These are phyloP conservation scores for Agrostemma githago DNA, from an alignment of 148 eudicot species.

Conservation along the genomic window DNA sequence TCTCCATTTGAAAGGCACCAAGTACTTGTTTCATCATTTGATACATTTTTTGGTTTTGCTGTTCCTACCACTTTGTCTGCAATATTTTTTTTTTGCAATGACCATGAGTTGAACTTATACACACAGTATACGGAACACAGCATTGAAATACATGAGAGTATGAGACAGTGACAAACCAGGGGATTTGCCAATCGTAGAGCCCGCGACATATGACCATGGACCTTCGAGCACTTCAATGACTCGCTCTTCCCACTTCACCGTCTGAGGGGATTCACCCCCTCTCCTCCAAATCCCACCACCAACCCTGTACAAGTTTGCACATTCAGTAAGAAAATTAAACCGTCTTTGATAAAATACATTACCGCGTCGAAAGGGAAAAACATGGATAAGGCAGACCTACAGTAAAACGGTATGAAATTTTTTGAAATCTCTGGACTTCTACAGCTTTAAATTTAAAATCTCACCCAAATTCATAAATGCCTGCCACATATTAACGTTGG, in stretches of 20 bases:
- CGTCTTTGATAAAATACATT: neutral
- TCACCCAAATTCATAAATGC: neutral
- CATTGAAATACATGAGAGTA: neutral
- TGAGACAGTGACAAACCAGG: slow-evolving; percentile 50
- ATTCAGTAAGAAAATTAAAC: neutral
- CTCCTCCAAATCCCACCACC: slow-evolving; percentile 93
- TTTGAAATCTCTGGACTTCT: neutral
- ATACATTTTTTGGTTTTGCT: slow-evolving; percentile 66
- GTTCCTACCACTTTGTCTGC: slow-evolving; percentile 85
- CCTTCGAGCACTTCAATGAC: slow-evolving; percentile 81
- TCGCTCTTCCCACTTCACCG: slow-evolving; percentile 81
- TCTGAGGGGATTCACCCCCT: slow-evolving; percentile 72
- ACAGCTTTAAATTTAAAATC: neutral
- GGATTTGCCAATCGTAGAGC: slow-evolving; percentile 68
- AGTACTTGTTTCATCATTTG: slow-evolving; percentile 34
- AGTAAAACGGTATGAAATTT: neutral
- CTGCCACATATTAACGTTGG: neutral
- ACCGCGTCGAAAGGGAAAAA: neutral
- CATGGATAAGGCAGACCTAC: neutral
- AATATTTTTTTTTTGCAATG: slow-evolving; percentile 23
- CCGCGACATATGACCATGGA: slow-evolving; percentile 83
- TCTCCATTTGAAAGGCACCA: slow-evolving; percentile 77
- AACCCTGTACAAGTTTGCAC: slow-evolving; percentile 39
- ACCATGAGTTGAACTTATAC: slow-evolving; percentile 2
- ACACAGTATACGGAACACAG: neutral